Percentiles rank a stretch among this genome's conserved stretches.
phyloP scores from a whole-genome alignment of 441 rosid genomes.

The Metrosideros polymorpha region DNA sequence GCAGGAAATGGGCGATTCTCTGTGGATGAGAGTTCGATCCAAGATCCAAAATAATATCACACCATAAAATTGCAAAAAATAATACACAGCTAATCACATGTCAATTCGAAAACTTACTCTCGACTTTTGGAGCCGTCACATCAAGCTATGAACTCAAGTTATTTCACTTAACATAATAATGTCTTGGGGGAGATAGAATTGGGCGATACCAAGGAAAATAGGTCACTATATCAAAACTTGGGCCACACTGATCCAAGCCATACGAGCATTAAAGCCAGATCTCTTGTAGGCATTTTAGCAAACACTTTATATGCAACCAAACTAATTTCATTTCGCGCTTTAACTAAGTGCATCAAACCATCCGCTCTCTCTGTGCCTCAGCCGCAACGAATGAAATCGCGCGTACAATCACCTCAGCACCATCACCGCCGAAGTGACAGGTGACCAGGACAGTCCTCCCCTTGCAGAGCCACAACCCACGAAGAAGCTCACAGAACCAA shows the following conservation, averaged over 20 bases:
- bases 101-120: neutral
- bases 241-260: neutral
- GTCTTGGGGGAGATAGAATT: neutral
- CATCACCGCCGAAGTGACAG: slow-evolving; percentile 19
- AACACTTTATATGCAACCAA: neutral
- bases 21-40: neutral
- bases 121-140: neutral
- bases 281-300: slow-evolving; percentile 23
- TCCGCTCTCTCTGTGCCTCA: slow-evolving; percentile 12
- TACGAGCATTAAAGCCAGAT: neutral
- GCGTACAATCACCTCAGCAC: slow-evolving; percentile 37
- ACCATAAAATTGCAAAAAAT: neutral
- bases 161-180: neutral
- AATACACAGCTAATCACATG: neutral
- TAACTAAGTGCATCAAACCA: slow-evolving; percentile 28
- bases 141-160: neutral
- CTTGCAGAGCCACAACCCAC: neutral
- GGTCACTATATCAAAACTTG: neutral
- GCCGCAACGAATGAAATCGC: slow-evolving; percentile 12
- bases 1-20: slow-evolving; percentile 50
- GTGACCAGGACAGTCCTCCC: slow-evolving; percentile 9
- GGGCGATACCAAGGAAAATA: neutral
- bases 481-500: slow-evolving; percentile 9
- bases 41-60: neutral
- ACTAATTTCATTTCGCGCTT: slow-evolving; percentile 48